Base-by-base conservation (phyloP, 2,329 filamentous ascomycete species). In the Rachicladosporium sp. region DNA sequence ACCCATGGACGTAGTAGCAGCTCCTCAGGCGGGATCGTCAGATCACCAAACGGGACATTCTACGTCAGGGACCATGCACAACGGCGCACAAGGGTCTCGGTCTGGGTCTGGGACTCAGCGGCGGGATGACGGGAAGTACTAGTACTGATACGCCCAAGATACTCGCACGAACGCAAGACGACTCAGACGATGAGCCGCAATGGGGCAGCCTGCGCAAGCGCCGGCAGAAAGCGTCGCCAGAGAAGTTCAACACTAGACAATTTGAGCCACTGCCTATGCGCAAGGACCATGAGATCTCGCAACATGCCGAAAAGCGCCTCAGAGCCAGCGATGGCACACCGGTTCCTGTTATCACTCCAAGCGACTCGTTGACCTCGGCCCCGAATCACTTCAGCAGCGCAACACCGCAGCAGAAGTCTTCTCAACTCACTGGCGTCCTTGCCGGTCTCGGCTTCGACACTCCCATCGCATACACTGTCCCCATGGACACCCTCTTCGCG, bases 231-330 rank as follows among this genome's bases (percentile, higher is more conserved):
- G 39, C 40, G 10, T 55, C 51, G 12, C 53, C 50, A 4, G 43
- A 54, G 33, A 54, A 55, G 40, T 52, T 53, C 42, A 47, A 48
- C 37, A 48, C 33, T 11, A 47, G 45, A 15, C 41, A 45, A 12
- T 50, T 51, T 38, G 46, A 52, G 37, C 51, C 50, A 31, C 38
- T 54, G 10, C 46, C 43, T 19, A 43, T 53, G 8, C 38, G 40
- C 15, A 45, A 46, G 21, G 35, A 43, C 31, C 35, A 33, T 7
- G 19, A 35, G 10, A 15, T 29, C 29, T 27, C 38, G n/a, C 10
- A 35, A 6, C 7, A 9, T 6, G 27, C 38, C 3, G 27, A 10
- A 4, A 40, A 40, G 15, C 31, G 29, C 11, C 13, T 31, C 3
- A 33, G 38, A 11, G 31, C 29, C 10, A 23, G 35, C 6, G 33